phyloP scores from a whole-genome alignment of 805 yeast genomes.

The Yamadazyma takamatsuzukensis region DNA sequence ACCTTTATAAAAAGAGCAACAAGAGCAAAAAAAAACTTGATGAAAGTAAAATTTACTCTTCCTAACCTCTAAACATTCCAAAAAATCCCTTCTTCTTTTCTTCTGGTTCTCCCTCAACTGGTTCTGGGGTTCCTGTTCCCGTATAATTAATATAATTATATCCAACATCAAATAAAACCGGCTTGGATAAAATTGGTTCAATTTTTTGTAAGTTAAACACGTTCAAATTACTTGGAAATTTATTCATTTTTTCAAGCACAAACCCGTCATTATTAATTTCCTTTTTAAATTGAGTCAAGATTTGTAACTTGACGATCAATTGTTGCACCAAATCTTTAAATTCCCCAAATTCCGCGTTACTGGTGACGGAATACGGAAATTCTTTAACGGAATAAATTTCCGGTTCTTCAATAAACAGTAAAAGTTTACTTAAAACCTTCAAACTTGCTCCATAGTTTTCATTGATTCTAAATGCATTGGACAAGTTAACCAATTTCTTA shows the following conservation, averaged over 20 bases:
- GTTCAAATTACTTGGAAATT: slow-evolving; percentile 27
- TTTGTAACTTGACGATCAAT: slow-evolving; percentile 28
- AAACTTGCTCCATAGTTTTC: slow-evolving; percentile 46
- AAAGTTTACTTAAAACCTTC: slow-evolving; percentile 30
- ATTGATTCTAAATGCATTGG: slow-evolving; percentile 40
- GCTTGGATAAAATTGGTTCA: slow-evolving; percentile 70
- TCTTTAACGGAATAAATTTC: slow-evolving; percentile 26
- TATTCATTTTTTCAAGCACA: slow-evolving; percentile 43
- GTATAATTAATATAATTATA: slow-evolving; percentile 68
- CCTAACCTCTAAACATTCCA: slow-evolving; percentile 70
- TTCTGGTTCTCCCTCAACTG: slow-evolving; percentile 18
- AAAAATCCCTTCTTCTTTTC: slow-evolving; percentile 59
- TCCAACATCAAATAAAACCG: slow-evolving; percentile 88
- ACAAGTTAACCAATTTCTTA: slow-evolving; percentile 41
- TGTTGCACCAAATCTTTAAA: slow-evolving; percentile 18
- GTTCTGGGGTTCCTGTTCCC: slow-evolving; percentile 11
- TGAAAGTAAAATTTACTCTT: too few relatives aligned
- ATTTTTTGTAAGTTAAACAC: slow-evolving; percentile 29
- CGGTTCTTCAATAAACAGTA: slow-evolving; percentile 13
- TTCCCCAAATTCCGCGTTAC: slow-evolving; percentile 24
- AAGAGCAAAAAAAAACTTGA: too few relatives aligned
- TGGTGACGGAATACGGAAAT: slow-evolving; percentile 42
- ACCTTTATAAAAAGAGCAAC: too few relatives aligned
- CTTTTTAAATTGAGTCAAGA: slow-evolving; percentile 45
- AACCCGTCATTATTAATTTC: slow-evolving; percentile 14